Evolutionary conservation across 768 basidiomycete species (phyloP).

Genomic region (Tricholoma bakamatsutake): DNA sequence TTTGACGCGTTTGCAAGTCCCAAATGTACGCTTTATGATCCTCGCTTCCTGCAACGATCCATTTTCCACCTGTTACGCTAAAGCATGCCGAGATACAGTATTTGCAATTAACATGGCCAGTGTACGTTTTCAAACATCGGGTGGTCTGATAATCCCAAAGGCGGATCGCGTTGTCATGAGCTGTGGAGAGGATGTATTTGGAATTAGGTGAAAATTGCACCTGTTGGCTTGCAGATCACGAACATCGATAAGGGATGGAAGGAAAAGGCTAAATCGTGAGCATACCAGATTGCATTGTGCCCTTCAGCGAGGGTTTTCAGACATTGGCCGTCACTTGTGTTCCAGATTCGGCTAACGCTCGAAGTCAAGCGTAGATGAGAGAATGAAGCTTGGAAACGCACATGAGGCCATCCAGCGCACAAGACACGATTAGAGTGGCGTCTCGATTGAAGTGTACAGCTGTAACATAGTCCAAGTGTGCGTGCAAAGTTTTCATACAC

Average conservation of each 20-base stretch:
- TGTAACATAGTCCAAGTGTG: constrained; percentile 92
- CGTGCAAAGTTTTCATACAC: constrained; percentile 81
- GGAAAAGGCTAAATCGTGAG: background rate
- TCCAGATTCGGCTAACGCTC: constrained; percentile 84
- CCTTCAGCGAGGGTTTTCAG: constrained; percentile 94
- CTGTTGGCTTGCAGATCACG: constrained; percentile 55
- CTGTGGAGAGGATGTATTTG: constrained; percentile 89
- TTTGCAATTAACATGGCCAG: constrained; percentile 75
- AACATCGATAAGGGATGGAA: background rate
- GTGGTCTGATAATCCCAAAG: constrained; percentile 95
- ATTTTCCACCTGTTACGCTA: constrained; percentile 79
- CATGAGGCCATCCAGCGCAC: constrained; percentile 92
- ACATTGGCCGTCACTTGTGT: constrained; percentile 87
- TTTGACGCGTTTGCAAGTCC: constrained; percentile 84
- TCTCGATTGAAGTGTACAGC: constrained; percentile 93
- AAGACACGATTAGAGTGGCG: constrained; percentile 86
- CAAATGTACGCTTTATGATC: constrained; percentile 87
- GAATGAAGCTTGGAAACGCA: constrained; percentile 32
- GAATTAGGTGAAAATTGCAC: constrained; percentile 96
- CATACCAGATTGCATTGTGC: constrained; percentile 75
- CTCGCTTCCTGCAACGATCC: constrained; percentile 90
- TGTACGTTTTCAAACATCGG: constrained; percentile 86
- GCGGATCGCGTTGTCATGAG: constrained; percentile 88
- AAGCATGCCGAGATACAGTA: constrained; percentile 84
- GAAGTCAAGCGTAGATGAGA: constrained; percentile 1